Evolutionary conservation across 1,139 yeast species (phyloP), one percentile per base, ranked within the genome.

Genomic region (Keqinozyma sinolaborantium): DNA sequence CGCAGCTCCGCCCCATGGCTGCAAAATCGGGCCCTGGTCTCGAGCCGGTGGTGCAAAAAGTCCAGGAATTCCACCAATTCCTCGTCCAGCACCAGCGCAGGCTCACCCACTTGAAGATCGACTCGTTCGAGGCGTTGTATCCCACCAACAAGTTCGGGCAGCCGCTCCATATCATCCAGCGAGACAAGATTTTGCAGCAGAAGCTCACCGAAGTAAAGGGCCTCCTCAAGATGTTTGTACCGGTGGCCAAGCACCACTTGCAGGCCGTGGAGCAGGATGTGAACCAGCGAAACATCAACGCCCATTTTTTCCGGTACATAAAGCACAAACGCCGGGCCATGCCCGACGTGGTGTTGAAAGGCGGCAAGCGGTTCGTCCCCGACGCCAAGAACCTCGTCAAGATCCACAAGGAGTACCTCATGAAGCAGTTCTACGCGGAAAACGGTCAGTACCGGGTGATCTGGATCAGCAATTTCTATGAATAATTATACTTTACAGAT

Each of bases 111-210:
- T 27, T 49, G 4, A 55, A 64, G 33, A 33, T 62, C 1, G 54
- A 44, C 11, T 53, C 56, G 2, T 43, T 66, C 16, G 72, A 65
- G 31, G 66, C 58, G 5, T 23, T 52, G 2, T 64, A 60, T 35
- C 58, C 59, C 5, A 53, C 69, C 2, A 55, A 55, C 24, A 44
- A 58, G 23, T 51, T 48, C 30, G 73, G 69, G 1, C 36, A 41
- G 5, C 71, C 73, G 0, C 37, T 56, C 2, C 58, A 59, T 33
- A 55, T 57, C 4, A 40, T 45, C 3, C 45, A 47, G 12, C 36
- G 64, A 24, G 64, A 66, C 35, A 47, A 44, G 16, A 35, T 51
- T 18, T 41, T 65, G 15, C 43, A 47, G 23, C 34, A 43, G n/a
- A 53, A 54, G 25, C 40, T 69, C 3, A 50, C 45, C 5, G 36